Evolutionary conservation across 1,139 yeast species (phyloP), one percentile per base, ranked within the genome.

Genomic region (Geotrichum europaeum): DNA sequence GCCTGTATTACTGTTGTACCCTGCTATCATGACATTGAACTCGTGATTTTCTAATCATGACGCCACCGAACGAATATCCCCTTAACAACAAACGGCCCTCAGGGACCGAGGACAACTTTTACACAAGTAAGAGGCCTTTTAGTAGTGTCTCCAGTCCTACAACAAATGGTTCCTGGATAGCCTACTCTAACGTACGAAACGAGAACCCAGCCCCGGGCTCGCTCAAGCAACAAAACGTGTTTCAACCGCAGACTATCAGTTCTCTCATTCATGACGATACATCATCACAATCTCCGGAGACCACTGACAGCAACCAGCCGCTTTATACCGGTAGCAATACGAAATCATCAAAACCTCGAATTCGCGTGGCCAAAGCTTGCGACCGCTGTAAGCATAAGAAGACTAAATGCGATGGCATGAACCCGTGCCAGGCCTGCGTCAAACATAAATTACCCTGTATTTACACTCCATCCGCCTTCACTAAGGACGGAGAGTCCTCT

Each of bases 341-440:
- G 53, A n/a, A 40, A 5, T 40, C 18, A n/a, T 55, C 51, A 51
- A 49, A 49, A 36, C 54, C 50, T 47, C 57, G 64, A 34, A 60
- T 63, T 25, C 56, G 61, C n/a, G 88, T 84, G 3, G 77, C 78
- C 55, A 80, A 79, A 64, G 89, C 89, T 1, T 84, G 89, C 67
- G 84, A 81, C 62, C 74, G 85, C 32, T 84, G 89, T 71, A 76
- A 86, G 64, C 73, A 76, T 43, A 85, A 83, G 62, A 84, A 84
- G 70, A 83, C 83, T 63, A 84, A 84, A 68, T 84, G 89, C 68
- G 80, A 84, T 55, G 88, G 88, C 2, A 74, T 78, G 25, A 70
- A 70, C 56, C 88, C 89, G 2, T 84, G 89, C 65, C 66, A 69
- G 10, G 76, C 82, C 9, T 84, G 89, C 69, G 65, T 70, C 12